Percentiles rank a stretch among this genome's conserved stretches.
Evolutionary conservation across 306 rosid genomes (phyloP).

Genomic region (Cicer chorassanicum): DNA sequence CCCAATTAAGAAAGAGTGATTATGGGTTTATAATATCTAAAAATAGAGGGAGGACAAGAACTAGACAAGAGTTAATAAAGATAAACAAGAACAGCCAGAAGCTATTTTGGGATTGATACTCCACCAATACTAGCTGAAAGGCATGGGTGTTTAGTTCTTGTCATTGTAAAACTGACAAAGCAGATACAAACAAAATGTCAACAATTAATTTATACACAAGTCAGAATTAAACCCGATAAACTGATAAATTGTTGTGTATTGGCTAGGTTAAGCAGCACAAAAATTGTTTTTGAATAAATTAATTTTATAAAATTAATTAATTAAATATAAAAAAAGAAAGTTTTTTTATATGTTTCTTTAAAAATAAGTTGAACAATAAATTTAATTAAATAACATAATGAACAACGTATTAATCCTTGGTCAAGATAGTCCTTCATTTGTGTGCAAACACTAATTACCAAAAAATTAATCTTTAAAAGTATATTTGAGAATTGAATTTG

Average conservation of each 20-base stretch:
- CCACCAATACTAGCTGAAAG: conserved; percentile 44
- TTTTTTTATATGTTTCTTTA: too few relatives aligned
- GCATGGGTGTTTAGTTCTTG: conserved; percentile 64
- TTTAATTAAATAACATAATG: too few relatives aligned
- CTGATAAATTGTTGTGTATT: background rate
- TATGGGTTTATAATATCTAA: conserved; percentile 68
- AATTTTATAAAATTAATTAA: too few relatives aligned
- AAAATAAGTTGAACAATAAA: too few relatives aligned
- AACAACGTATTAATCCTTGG: too few relatives aligned
- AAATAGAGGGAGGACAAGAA: conserved; percentile 48
- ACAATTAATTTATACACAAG: conserved; percentile 4
- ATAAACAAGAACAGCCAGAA: conserved; percentile 61
- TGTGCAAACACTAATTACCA: too few relatives aligned
- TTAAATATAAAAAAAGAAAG: too few relatives aligned
- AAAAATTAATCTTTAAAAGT: too few relatives aligned
- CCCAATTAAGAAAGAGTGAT: conserved; percentile 66
- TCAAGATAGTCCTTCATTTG: too few relatives aligned
- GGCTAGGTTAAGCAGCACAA: too few relatives aligned
- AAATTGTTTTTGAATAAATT: too few relatives aligned
- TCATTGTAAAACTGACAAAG: conserved; percentile 54
- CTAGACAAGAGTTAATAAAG: conserved; percentile 52
- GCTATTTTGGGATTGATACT: conserved; percentile 77
- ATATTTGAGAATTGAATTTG: too few relatives aligned
- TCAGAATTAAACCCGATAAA: background rate
- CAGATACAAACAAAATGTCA: conserved; percentile 33